Base-by-base conservation (phyloP, 2,329 filamentous ascomycete species). In the Dothideomycetes sp. region DNA sequence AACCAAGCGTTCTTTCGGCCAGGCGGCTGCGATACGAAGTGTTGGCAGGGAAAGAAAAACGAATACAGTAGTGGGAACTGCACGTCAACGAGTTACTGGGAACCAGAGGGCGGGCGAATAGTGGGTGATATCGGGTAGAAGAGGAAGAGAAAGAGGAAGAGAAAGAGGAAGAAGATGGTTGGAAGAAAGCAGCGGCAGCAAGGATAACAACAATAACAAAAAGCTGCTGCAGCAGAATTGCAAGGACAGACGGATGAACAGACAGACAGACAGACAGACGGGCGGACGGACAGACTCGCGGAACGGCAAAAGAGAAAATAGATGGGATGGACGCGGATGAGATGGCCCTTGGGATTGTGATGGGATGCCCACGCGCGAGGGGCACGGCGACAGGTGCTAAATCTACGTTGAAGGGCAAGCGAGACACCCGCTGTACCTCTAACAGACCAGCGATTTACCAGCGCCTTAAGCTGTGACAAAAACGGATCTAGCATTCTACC, bases 401-500 rank as follows among this genome's bases (percentile, higher is more conserved):
- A 41, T 41, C 31, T 28, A 41, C 29, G 22, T 22, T 35, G 20
- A 18, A 36, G 13, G 32, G 32, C 40, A 31, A 42, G 40, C 40
- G 27, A 42, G 27, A 42, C 19, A 27, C 23, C 24, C 39, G 23
- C 27, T 31, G 27, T 31, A 42, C 40, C 24, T 34, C 30, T 20
- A 34, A 42, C 40, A 28, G n/a, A n/a, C n/a, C n/a, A n/a, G n/a
- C n/a, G n/a, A n/a, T n/a, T n/a, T n/a, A 42, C 40, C 31, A 34
- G 18, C 24, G 31, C 40, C 31, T 42, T 34, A 42, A 42, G 32
- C 33, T 42, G 40, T 42, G 40, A 42, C 40, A 42, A 36, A 40
- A 42, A 33, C 40, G 33, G 40, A 42, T n/a, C 36, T 42, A 42
- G 40, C 40, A 41, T 29, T 31, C 30, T 23, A 41, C 15, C 30